Conservation (phyloP, 2,329 filamentous ascomycete genomes). For the Madurella mycetomatis region DNA sequence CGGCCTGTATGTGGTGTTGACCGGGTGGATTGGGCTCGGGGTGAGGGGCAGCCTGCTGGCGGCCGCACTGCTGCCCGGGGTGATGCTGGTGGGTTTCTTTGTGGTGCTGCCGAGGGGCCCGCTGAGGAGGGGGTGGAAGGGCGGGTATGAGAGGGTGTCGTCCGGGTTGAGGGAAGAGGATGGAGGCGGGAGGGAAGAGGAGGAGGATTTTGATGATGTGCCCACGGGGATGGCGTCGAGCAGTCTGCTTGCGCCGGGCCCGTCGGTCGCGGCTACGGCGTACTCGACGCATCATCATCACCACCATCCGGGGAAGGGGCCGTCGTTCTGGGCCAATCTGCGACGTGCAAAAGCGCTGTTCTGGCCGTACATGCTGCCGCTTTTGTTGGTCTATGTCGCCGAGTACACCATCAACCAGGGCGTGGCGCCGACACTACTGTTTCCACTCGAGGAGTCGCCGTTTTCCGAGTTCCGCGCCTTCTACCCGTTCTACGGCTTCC, state of each 20-base stretch:
- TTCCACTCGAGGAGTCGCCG: slow-evolving; percentile 70
- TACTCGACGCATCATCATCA: slow-evolving; percentile 29
- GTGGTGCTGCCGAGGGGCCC: slow-evolving; percentile 66
- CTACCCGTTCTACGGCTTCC: slow-evolving; percentile 90
- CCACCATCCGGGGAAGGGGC: slow-evolving; percentile 22
- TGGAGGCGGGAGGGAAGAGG: slow-evolving; percentile 31
- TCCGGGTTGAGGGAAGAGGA: slow-evolving; percentile 29
- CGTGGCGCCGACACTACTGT: slow-evolving; percentile 83
- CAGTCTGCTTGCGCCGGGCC: slow-evolving; percentile 45
- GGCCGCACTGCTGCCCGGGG: slow-evolving; percentile 70
- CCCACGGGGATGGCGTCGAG: slow-evolving; percentile 41
- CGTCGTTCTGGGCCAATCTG: slow-evolving; percentile 49
- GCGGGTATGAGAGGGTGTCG: slow-evolving; percentile 34
- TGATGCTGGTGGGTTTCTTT: slow-evolving; percentile 89
- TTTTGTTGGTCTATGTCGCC: slow-evolving; percentile 87
- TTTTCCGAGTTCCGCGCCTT: slow-evolving; percentile 81
- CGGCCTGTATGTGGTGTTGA: slow-evolving; percentile 80
- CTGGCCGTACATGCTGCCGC: slow-evolving; percentile 79
- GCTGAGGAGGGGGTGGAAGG: slow-evolving; percentile 46
- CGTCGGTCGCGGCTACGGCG: slow-evolving; percentile 37
- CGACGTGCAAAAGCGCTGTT: slow-evolving; percentile 66
- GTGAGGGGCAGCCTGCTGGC: slow-evolving; percentile 71
- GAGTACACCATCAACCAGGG: slow-evolving; percentile 99
- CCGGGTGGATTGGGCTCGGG: slow-evolving; percentile 70
- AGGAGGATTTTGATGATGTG: slow-evolving; percentile 31